phyloP scores from a whole-genome alignment of 1,139 yeast species.

The Suhomyces terraborum region DNA sequence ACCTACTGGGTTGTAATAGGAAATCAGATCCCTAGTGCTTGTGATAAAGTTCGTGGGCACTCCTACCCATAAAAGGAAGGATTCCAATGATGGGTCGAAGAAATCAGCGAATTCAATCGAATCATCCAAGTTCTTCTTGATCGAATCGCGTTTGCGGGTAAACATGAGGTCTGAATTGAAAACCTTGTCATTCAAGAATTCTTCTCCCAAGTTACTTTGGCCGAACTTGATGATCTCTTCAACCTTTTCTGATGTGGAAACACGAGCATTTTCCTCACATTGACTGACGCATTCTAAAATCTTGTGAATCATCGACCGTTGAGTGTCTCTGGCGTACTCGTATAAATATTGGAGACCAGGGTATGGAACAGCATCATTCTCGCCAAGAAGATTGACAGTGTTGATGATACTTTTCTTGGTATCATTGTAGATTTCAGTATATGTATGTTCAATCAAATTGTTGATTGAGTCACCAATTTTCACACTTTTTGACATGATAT shows the following conservation, averaged over 20 bases:
- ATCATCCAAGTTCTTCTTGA: conserved; percentile 59
- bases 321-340: conserved; percentile 71
- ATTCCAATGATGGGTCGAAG: conserved; percentile 71
- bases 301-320: conserved; percentile 63
- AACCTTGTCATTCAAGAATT: conserved; percentile 60
- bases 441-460: conserved; percentile 59
- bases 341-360: conserved; percentile 65
- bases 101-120: conserved; percentile 68
- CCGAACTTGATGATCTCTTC: conserved; percentile 67
- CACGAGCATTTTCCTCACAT: conserved; percentile 71
- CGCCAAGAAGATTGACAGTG: conserved; percentile 62
- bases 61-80: conserved; percentile 50
- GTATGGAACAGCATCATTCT: conserved; percentile 49
- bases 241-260: conserved; percentile 59
- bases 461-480: conserved; percentile 63
- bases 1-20: conserved; percentile 37
- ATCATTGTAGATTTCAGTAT: conserved; percentile 59
- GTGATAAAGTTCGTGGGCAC: conserved; percentile 37
- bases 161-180: conserved; percentile 87
- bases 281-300: conserved; percentile 62
- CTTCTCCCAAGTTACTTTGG: conserved; percentile 55
- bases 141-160: conserved; percentile 65
- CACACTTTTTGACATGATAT: conserved; percentile 52
- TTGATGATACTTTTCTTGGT: conserved; percentile 56
- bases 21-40: conserved; percentile 33